Conservation (phyloP, 2,329 filamentous ascomycete genomes). For the Amauroascus niger region DNA sequence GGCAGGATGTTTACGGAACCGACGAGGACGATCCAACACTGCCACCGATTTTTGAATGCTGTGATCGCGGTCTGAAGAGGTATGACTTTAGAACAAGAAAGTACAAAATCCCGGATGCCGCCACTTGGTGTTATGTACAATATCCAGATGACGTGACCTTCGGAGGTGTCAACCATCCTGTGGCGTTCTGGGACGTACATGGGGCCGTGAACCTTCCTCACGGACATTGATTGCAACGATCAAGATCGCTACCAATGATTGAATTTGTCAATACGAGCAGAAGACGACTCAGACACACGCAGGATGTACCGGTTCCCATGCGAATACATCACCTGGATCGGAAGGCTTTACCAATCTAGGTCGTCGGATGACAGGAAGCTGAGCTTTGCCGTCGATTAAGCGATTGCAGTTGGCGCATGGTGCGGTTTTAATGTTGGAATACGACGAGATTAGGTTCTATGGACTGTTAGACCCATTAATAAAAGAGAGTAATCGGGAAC, state of each 20-base stretch:
- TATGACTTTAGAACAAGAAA: slow-evolving; percentile 29
- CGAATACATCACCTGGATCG: slow-evolving; percentile 17
- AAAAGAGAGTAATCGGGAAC: slow-evolving; percentile 14
- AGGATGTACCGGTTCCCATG: slow-evolving; percentile 31
- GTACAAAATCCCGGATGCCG: slow-evolving; percentile 23
- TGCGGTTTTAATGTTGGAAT: slow-evolving; percentile 32
- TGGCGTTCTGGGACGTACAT: slow-evolving; percentile 22
- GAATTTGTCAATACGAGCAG: not conserved
- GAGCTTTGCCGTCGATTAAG: slow-evolving; percentile 31
- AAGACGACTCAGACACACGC: slow-evolving; percentile 21
- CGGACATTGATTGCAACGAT: not conserved
- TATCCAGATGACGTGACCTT: slow-evolving; percentile 21
- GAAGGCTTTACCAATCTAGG: slow-evolving; percentile 18
- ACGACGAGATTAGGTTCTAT: slow-evolving; percentile 37
- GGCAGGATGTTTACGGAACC: slow-evolving; percentile 16
- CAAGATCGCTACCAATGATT: not conserved
- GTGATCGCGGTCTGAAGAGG: slow-evolving; percentile 19
- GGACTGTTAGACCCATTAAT: slow-evolving; percentile 6
- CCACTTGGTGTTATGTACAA: slow-evolving; percentile 26
- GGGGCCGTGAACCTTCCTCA: slow-evolving; percentile 17
- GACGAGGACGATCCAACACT: slow-evolving; percentile 9
- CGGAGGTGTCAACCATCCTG: slow-evolving; percentile 13
- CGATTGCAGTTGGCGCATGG: slow-evolving; percentile 33
- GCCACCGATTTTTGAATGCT: slow-evolving; percentile 17
- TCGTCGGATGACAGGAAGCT: slow-evolving; percentile 33